Evolutionary conservation across 1,284 basidiomycete species (phyloP).

Genomic region (Cystobasidium slooffiae): DNA sequence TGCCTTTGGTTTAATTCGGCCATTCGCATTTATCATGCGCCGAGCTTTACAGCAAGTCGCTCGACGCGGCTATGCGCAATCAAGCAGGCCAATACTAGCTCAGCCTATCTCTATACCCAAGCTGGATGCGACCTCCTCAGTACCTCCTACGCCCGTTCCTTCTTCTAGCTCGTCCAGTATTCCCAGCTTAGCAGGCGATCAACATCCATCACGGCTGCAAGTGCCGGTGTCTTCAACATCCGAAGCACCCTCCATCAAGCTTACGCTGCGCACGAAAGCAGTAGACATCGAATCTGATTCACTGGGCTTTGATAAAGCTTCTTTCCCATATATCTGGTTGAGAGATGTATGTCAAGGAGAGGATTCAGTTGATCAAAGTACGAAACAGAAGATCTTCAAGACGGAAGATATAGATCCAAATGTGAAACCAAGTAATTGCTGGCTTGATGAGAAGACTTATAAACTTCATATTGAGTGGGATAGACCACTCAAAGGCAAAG

Average conservation of each 20-base stretch:
- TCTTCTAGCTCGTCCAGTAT: slow-evolving; percentile 2
- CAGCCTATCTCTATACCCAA: slow-evolving; percentile 33
- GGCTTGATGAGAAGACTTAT: slow-evolving; percentile 58
- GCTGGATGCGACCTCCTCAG: slow-evolving; percentile 15
- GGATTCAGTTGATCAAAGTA: slow-evolving; percentile 71
- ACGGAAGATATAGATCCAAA: slow-evolving; percentile 63
- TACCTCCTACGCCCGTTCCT: slow-evolving; percentile 24
- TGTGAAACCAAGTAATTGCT: slow-evolving; percentile 58
- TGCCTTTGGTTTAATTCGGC: slow-evolving; percentile 1
- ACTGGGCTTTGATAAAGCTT: slow-evolving; percentile 32
- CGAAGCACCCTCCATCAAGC: slow-evolving; percentile 30
- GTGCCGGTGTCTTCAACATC: slow-evolving; percentile 25
- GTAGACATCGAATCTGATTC: slow-evolving; percentile 37
- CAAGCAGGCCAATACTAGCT: slow-evolving; percentile 12
- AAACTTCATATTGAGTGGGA: slow-evolving; percentile 57
- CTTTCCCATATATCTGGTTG: slow-evolving; percentile 54
- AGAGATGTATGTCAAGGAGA: slow-evolving; percentile 66
- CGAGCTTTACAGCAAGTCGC: slow-evolving; percentile 21
- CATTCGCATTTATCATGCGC: not conserved
- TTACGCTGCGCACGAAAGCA: slow-evolving; percentile 40
- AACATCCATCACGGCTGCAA: slow-evolving; percentile 2
- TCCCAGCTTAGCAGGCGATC: slow-evolving; percentile 7
- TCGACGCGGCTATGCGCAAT: slow-evolving; percentile 35
- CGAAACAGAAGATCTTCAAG: slow-evolving; percentile 73
- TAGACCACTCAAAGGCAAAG: slow-evolving; percentile 46